Conservation (phyloP, 805 yeast species). For the Myxozyma monticola region DNA sequence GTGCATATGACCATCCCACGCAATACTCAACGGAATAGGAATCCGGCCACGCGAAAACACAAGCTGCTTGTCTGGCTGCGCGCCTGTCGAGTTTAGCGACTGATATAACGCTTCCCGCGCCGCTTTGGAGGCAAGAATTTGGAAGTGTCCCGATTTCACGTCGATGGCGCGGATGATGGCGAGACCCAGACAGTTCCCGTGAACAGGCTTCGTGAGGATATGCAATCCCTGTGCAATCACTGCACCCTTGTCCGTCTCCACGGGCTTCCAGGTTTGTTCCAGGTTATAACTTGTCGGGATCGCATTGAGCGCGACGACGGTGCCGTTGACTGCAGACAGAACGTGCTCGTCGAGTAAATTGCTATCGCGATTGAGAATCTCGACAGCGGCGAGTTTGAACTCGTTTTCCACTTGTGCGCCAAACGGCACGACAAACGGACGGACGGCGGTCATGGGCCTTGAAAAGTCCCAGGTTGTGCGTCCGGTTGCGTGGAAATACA, state of each 20-base stretch:
- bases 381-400: conserved; percentile 36
- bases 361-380: conserved; percentile 25
- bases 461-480: conserved; percentile 20
- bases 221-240: too few species aligned
- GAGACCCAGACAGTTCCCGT: conserved; percentile 22
- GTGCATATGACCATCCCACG: conserved; percentile 15
- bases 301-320: conserved; percentile 41
- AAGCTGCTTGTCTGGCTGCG: neutral
- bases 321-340: conserved; percentile 37
- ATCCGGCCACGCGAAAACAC: conserved; percentile 21
- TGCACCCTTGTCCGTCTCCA: too few species aligned
- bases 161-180: conserved; percentile 24
- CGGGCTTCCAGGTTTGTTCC: too few species aligned
- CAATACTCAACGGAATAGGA: conserved; percentile 18
- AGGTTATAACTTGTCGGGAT: too few species aligned
- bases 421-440: conserved; percentile 37
- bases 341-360: conserved; percentile 34
- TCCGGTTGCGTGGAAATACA: conserved; percentile 34
- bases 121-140: conserved; percentile 11
- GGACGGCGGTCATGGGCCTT: conserved; percentile 39
- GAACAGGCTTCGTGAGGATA: too few species aligned
- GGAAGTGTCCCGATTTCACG: neutral
- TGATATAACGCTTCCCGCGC: too few species aligned
- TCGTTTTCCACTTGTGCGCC: conserved; percentile 32
- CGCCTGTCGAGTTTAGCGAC: neutral